Percentiles rank a stretch among this genome's conserved stretches.
Evolutionary conservation across 768 basidiomycete species (phyloP).

Genomic region (Neoboletus subvelutipes): DNA sequence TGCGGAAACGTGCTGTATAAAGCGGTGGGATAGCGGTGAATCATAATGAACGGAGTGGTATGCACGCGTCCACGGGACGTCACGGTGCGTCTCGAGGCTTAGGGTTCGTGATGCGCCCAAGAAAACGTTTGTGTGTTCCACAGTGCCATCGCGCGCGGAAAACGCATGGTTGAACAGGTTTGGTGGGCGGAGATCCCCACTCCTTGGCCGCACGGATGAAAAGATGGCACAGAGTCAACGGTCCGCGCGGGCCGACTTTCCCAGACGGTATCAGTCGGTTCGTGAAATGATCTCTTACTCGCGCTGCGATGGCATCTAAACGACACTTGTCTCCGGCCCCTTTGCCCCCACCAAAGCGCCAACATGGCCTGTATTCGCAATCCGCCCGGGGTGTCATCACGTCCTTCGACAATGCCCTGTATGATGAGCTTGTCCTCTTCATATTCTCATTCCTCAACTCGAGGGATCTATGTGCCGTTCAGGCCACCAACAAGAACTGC

Average conservation of each 20-base stretch:
- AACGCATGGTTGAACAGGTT: neutral
- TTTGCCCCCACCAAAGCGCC: slow-evolving; percentile 60
- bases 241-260: slow-evolving; percentile 12
- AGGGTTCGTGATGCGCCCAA: neutral
- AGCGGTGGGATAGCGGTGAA: neutral
- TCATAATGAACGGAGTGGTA: neutral
- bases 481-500: slow-evolving; percentile 65
- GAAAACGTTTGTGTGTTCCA: neutral
- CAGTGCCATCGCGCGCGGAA: neutral
- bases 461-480: slow-evolving; percentile 64
- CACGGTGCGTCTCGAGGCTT: neutral
- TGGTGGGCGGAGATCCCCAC: too few species aligned
- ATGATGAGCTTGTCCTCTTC: slow-evolving; percentile 72
- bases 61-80: neutral
- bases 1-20: neutral
- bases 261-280: neutral
- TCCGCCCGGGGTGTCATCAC: slow-evolving; percentile 18
- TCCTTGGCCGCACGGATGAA: too few species aligned
- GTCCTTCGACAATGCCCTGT: slow-evolving; percentile 58
- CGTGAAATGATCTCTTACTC: neutral
- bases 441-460: slow-evolving; percentile 72
- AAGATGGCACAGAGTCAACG: too few species aligned
- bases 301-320: slow-evolving; percentile 35
- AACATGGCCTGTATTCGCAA: slow-evolving; percentile 32
- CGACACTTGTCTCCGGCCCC: slow-evolving; percentile 46